Evolutionary conservation across 257 asterid species (phyloP), one percentile per base, ranked within the genome.

Genomic region (Solanum boliviense): DNA sequence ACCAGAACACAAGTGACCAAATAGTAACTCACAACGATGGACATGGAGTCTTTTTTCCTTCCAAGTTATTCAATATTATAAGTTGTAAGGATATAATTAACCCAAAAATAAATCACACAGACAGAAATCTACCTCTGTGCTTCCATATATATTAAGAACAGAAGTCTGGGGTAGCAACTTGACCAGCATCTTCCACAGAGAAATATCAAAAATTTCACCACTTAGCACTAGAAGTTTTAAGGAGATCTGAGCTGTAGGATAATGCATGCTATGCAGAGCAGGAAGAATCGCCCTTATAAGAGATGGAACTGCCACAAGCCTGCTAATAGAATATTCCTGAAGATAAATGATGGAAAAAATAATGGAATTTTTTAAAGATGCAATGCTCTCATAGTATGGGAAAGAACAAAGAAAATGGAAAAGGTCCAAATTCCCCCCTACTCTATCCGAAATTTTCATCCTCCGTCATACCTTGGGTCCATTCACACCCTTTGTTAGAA

Each of bases 251-350:
- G 93, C 87, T 31, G 85, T 89, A 65, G 76, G 4, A 16, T 88
- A 91, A 23, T 32, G 58, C 83, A 94, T 91, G 89, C 91, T 89
- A 88, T 90, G 94, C 89, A 95, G 48, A 87, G 92, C 91, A 71
- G 98, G 98, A 83, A 94, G 92, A 89, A 95, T 89, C 88, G 94
- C 89, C 90, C 93, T 93, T 92, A 95, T 92, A 88, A 97, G 88
- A 70, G 99, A 97, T 68, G 99, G 98, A 89, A 97, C 98, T 82
- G 97, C 96, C 85, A 94, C 91, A 25, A 95, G 95, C 93, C 98
- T 93, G 94, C 88, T 92, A 81, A 97, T 92, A 87, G 89, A 87
- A 92, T 97, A 97, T 52, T 93, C 94, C 99, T 97, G 98, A 74
- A 89, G 76, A 83, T 70, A 86, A 83, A 89, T 56, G 78, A 87